Base-by-base conservation (phyloP, 768 basidiomycete species). In the Pisolithus orientalis region DNA sequence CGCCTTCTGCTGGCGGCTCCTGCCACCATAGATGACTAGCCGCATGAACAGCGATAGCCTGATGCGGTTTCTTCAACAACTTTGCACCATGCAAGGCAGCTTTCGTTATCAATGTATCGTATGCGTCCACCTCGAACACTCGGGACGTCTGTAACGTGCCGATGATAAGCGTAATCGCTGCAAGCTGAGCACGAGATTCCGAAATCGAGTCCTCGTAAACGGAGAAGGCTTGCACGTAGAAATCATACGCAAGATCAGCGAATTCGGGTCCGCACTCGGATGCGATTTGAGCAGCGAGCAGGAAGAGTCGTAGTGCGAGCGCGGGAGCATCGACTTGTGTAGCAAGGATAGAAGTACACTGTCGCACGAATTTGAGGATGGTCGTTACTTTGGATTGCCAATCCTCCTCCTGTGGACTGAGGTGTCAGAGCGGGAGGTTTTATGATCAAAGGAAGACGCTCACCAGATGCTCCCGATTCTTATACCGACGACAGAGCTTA, bases 11-110 rank as follows among this genome's bases (percentile, higher is more conserved):
- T 0, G 69, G 65, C 50, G 70, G 57, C 56, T 87, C 87, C 66
- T 98, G 96, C 94, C 94, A 99, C 95, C 95, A 99, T 59, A 99
- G 72, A 71, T 99, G 96, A 66, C 94, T 96, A 7, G 96, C 96
- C 29, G 93, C 76, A 46, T 89, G 84, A 21, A 98, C 96, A 5
- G 95, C 96, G 8, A 85, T 90, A 11, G 94, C 88, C 70, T 98
- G 96, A 68, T 97, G 95, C 11, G 92, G 92, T 78, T 99, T 98
- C 80, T 99, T 99, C 69, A 99, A 69, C 57, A 98, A 70, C 71
- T 95, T 95, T 29, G 94, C 90, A 5, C 92, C 94, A 67, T 99
- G 96, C 57, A 98, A 72, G 6, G 95, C 95, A n/a, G 95, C 96
- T 71, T 99, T 98, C 27, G 96, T 98, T 62, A 97, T 93, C 56